A percentile compares a stretch with the other conserved stretches of the same genome.
These are phyloP conservation scores for Suillus lakei DNA, from an alignment of 768 basidiomycete genomes.

Conservation along the genomic window DNA sequence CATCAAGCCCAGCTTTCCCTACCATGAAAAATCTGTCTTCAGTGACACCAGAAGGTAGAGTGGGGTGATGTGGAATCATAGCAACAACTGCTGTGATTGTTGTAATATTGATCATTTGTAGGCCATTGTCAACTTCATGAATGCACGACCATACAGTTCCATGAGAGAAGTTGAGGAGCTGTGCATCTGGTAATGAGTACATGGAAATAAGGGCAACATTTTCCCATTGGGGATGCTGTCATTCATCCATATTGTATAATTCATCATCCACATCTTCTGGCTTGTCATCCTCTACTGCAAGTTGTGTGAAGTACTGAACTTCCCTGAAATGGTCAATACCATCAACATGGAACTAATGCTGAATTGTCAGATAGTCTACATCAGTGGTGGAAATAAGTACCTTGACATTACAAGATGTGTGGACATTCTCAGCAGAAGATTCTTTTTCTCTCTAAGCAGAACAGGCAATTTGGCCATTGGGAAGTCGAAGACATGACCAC, in stretches of 20 bases:
- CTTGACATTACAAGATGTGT: conserved; percentile 39
- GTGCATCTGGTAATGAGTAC: neutral
- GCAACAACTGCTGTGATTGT: neutral
- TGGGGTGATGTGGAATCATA: neutral
- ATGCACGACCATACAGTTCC: neutral
- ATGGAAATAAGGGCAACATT: neutral
- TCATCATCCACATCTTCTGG: neutral
- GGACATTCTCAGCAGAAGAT: conserved; percentile 18
- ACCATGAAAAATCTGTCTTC: neutral
- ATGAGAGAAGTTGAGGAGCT: neutral
- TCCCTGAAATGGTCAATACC: neutral
- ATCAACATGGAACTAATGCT: neutral
- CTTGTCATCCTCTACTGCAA: neutral
- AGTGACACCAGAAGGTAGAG: neutral
- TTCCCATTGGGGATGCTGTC: neutral
- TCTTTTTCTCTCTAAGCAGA: conserved; percentile 33
- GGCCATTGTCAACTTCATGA: neutral
- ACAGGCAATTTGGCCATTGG: conserved; percentile 27
- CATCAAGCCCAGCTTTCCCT: neutral
- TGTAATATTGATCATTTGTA: neutral
- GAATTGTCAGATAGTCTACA: neutral
- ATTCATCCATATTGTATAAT: neutral
- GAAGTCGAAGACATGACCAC: conserved; percentile 27
- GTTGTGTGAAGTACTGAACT: neutral
- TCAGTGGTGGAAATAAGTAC: conserved; percentile 16